These are phyloP conservation scores for Mycena indigotica DNA, from an alignment of 768 basidiomycete species.

Conservation along the genomic window DNA sequence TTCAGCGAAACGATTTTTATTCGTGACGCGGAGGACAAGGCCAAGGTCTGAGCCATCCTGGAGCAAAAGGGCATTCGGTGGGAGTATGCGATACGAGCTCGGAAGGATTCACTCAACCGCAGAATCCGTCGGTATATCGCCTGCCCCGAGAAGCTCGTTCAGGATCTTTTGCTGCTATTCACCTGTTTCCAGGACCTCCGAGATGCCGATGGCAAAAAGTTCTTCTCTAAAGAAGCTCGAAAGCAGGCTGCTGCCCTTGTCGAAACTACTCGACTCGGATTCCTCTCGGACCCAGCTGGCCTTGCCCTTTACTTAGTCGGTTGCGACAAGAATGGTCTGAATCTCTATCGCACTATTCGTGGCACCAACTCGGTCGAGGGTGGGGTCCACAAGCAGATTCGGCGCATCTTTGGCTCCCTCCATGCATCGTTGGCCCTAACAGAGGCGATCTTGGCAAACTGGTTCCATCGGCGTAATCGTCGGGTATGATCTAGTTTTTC, in stretches of 20 bases:
- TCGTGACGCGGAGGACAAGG: not conserved
- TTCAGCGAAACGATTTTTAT: conserved; percentile 8
- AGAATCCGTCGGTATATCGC: not conserved
- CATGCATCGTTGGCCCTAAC: not conserved
- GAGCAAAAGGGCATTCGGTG: not conserved
- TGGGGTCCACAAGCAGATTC: not conserved
- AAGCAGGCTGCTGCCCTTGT: not conserved
- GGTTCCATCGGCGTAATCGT: not conserved
- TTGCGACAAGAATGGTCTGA: not conserved
- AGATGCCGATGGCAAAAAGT: not conserved
- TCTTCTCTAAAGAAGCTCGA: not conserved
- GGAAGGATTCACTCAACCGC: not conserved
- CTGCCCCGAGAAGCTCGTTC: not conserved
- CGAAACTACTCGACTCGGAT: not conserved
- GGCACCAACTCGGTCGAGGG: not conserved
- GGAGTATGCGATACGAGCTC: not conserved
- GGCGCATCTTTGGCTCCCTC: not conserved
- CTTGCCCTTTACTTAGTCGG: not conserved
- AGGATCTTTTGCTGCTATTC: not conserved
- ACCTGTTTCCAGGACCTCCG: not conserved
- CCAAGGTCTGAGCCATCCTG: not conserved
- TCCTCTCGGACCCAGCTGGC: not conserved
- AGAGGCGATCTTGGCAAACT: not conserved
- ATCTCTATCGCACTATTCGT: not conserved
- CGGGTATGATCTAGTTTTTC: no score